Evolutionary conservation across 2,329 filamentous ascomycete genomes (phyloP).

Genomic region (Xylariales sp.): DNA sequence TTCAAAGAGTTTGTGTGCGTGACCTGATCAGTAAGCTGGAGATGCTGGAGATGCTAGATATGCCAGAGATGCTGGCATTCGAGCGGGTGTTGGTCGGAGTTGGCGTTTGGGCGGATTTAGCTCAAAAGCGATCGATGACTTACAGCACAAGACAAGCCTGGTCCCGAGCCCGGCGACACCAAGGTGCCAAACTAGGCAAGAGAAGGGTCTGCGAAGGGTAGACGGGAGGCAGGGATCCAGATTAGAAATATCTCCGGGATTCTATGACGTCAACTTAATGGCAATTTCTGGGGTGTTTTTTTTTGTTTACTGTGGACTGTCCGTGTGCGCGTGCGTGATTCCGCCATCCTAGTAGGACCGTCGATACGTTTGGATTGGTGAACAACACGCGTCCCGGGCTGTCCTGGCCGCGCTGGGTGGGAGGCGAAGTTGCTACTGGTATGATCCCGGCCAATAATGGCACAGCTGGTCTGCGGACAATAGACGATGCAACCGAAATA

Average conservation of each 20-base stretch:
- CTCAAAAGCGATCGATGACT: neutral
- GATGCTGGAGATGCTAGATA: no score
- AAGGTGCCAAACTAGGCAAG: constrained; percentile 17
- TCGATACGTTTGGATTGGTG: constrained; percentile 15
- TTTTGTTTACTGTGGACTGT: neutral
- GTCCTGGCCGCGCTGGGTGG: neutral
- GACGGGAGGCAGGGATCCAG: constrained; percentile 6
- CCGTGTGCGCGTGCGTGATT: constrained; percentile 17
- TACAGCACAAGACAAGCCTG: neutral
- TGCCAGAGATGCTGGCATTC: neutral
- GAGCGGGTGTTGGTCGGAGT: neutral
- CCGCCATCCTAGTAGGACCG: constrained; percentile 9
- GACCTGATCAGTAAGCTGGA: neutral
- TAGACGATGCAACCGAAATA: constrained; percentile 27
- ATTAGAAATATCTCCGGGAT: constrained; percentile 30
- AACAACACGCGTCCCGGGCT: constrained; percentile 12
- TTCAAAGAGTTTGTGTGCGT: neutral
- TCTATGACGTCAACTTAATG: constrained; percentile 31
- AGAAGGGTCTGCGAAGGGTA: neutral
- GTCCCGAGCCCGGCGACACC: neutral
- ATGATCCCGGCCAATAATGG: constrained; percentile 23
- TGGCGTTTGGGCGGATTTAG: neutral
- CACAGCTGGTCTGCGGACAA: constrained; percentile 18
- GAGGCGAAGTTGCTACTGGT: constrained; percentile 3
- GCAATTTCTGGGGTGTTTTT: constrained; percentile 7